A percentile compares a stretch with the other conserved stretches of the same genome.
Conservation (phyloP, 306 rosid genomes). For the Vachellia collinsii region DNA sequence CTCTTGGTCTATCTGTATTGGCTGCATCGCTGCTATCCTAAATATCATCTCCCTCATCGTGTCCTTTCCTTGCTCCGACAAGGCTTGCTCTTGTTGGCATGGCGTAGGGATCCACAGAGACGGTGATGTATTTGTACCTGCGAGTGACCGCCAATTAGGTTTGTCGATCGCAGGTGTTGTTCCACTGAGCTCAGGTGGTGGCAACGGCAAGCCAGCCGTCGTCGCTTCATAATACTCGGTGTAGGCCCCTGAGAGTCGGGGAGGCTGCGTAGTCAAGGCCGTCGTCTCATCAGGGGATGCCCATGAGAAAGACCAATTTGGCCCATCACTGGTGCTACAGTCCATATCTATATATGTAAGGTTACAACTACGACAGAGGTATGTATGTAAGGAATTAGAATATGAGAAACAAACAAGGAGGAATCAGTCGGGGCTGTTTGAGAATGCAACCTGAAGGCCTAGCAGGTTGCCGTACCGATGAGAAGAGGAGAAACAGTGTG, state of each 20-base stretch:
- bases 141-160: constrained; percentile 41
- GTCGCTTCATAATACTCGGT: not conserved
- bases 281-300: constrained; percentile 54
- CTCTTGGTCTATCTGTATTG: constrained; percentile 88
- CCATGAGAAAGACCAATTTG: constrained; percentile 43
- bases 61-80: constrained; percentile 44
- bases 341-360: constrained; percentile 33
- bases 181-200: constrained; percentile 30
- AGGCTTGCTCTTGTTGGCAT: not conserved
- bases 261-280: constrained; percentile 66
- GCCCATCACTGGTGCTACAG: constrained; percentile 15
- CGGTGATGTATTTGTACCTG: constrained; percentile 27
- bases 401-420: not conserved
- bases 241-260: constrained; percentile 43
- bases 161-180: constrained; percentile 37
- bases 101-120: constrained; percentile 26
- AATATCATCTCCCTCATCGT: constrained; percentile 92
- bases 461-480: constrained; percentile 1
- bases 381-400: not conserved
- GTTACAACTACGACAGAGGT: not conserved
- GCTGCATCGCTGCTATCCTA: constrained; percentile 91
- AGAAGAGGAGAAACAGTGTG: constrained; percentile 19
- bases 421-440: constrained; percentile 30
- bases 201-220: not conserved
- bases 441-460: constrained; percentile 38